These are phyloP conservation scores for Alloteropsis semialata DNA, from an alignment of 176 grass and related monocot species.

Conservation along the genomic window DNA sequence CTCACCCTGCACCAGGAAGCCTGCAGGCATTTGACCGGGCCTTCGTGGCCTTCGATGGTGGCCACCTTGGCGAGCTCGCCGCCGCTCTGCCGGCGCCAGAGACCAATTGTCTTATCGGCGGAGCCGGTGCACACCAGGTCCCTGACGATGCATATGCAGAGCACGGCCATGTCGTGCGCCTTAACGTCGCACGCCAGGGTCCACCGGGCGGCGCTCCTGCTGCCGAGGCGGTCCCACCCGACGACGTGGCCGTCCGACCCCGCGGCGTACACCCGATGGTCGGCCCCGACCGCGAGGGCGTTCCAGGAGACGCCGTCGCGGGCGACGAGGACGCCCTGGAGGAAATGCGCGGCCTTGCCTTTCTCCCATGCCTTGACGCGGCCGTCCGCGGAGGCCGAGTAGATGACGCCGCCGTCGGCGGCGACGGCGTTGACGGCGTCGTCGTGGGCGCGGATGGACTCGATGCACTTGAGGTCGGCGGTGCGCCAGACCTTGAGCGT, in stretches of 20 bases:
- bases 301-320: conserved; percentile 73
- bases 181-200: conserved; percentile 55
- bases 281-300: conserved; percentile 39
- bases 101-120: conserved; percentile 69
- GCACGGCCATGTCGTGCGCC: conserved; percentile 71
- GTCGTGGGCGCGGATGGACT: conserved; percentile 90
- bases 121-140: conserved; percentile 83
- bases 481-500: conserved; percentile 89
- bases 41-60: conserved; percentile 61
- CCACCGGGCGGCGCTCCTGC: conserved; percentile 41
- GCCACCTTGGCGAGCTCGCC: conserved; percentile 51
- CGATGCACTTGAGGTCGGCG: conserved; percentile 79
- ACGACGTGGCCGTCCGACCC: conserved; percentile 69
- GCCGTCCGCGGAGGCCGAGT: conserved; percentile 78
- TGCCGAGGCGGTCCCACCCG: conserved; percentile 41
- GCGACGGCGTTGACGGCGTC: conserved; percentile 78
- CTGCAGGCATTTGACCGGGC: conserved; percentile 87
- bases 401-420: conserved; percentile 44
- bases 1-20: conserved; percentile 44
- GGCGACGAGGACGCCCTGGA: conserved; percentile 46
- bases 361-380: conserved; percentile 81
- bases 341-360: conserved; percentile 45
- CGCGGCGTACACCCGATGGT: conserved; percentile 54
- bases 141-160: conserved; percentile 59
- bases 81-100: conserved; percentile 51